Evolutionary conservation across 768 basidiomycete genomes (phyloP), one percentile per base, ranked within the genome.

Genomic region (Crepidotus variabilis): DNA sequence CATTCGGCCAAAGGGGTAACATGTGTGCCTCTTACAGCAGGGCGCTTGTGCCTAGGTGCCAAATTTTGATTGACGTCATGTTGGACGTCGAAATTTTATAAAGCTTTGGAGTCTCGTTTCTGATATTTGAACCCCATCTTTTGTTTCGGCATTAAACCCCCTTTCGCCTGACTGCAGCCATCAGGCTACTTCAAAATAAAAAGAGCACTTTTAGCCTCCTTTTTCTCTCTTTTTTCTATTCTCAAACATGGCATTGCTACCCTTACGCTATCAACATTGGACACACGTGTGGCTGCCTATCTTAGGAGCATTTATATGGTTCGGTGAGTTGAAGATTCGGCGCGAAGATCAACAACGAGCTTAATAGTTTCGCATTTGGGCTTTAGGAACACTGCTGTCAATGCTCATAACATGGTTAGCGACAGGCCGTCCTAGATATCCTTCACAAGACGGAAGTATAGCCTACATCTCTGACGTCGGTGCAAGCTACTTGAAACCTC

Each of bases 381-480:
- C 51, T 33, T 23, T 32, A 80, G 83, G 74, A 18, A 88, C 80
- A 11, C 73, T 92, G 8, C 78, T 85, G 50, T 78, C 87, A 1
- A 83, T 92, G 82, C 70, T 92, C 28, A 78, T 89, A 54, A 83
- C 82, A 24, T 92, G 88, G 87, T 75, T 85, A 21, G 82, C 82
- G 8, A 73, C 77, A n/a, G 87, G 87, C 18, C 73, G 79, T 28
- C 86, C 84, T 8, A 75, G 75, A 63, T 85, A 86, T 61, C 75
- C 75, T 14, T 78, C 85, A 13, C 75, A 79, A 66, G 77, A 83
- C 35, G 78, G 79, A 20, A 68, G 69, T 1, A 81, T 90, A 51
- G 82, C 84, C n/a, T 90, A 87, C 68, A 90, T 92, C 49, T 89
- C 87, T 43, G 88, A 92, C 63, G 70, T 91, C 34, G 89, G 86